Conservation (phyloP, 108 stramenopile species). For the Seminavis robusta region DNA sequence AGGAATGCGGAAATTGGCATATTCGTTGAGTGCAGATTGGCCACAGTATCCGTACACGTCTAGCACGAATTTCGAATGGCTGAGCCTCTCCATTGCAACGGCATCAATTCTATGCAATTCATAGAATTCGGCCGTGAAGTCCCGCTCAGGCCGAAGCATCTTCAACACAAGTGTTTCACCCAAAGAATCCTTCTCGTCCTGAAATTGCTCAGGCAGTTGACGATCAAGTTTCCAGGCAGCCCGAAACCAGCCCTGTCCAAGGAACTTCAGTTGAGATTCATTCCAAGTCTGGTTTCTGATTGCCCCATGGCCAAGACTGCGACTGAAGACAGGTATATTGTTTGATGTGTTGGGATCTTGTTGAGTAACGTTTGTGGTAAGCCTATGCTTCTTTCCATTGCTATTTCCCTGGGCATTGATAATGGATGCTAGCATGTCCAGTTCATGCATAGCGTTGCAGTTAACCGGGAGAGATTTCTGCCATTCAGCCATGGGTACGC, state of each 20-base stretch:
- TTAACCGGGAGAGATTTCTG: conserved; percentile 58
- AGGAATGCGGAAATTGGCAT: conserved; percentile 58
- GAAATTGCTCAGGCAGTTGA: conserved; percentile 21
- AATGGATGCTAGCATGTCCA: conserved; percentile 20
- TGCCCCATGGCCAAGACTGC: no score
- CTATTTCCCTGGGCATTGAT: not conserved
- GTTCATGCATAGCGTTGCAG: conserved; percentile 78
- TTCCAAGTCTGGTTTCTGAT: no score
- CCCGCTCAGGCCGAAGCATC: conserved; percentile 75
- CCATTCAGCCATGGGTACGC: conserved; percentile 62
- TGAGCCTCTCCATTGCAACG: conserved; percentile 83
- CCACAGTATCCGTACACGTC: conserved; percentile 86
- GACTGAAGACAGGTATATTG: no score
- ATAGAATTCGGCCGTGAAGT: conserved; percentile 76
- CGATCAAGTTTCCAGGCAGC: conserved; percentile 61
- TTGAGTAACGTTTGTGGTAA: not conserved
- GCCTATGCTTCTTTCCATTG: conserved; percentile 3
- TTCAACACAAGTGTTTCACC: conserved; percentile 64
- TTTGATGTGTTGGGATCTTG: not conserved
- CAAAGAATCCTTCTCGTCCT: conserved; percentile 15
- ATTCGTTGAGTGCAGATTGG: conserved; percentile 82
- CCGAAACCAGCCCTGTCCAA: conserved; percentile 86
- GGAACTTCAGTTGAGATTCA: conserved; percentile 34
- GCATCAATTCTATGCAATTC: conserved; percentile 84
- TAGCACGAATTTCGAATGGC: conserved; percentile 68